Base-by-base conservation (phyloP, 495 filamentous ascomycete genomes). In the Aspergillus coremiiformis region DNA sequence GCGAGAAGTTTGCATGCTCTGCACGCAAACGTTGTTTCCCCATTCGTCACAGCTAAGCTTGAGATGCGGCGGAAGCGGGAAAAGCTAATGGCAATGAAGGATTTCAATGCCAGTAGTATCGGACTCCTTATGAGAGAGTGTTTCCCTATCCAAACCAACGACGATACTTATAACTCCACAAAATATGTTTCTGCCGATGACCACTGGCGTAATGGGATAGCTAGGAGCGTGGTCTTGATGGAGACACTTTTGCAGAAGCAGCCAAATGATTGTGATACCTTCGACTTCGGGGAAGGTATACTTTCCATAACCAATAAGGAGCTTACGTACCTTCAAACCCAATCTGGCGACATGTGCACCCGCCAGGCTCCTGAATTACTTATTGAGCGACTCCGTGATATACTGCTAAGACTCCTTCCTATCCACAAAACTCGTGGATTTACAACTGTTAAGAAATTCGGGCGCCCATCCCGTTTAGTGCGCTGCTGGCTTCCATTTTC, bases 401-500 rank as follows among this genome's bases (percentile, higher is more conserved):
- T 96, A 6, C 78, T 96, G 3, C 55, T 72, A 11, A 56, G 69
- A 1, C 71, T 82, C 33, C 63, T 86, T 5, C 85, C 86, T 6
- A 65, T 66, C n/a, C 84, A 95, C 58, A 61, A 68, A 4, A 44
- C 52, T 11, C 64, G 68, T 9, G 82, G 85, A 15, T 59, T 72
- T 19, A 59, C 56, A 2, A 55, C 82, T 3, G 72, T 83, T 7
- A 52, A 57, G 22, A 56, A 80, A 30, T 78, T 90, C 59, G 93
- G 93, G 2, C 84, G 84, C 22, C 93, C 93, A 0, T 80, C 87
- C 0, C 65, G 71, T n/a, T 43, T 91, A 3, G 75, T 90, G 14
- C 83, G 93, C 24, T 96, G 95, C 66, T 98, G 93, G 93, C 65
- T 95, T 4, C 89, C 89, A 4, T 75, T 79, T 0, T 75, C 77